Conservation (phyloP, 75 land plant genomes). For the Gnetum montanum region DNA sequence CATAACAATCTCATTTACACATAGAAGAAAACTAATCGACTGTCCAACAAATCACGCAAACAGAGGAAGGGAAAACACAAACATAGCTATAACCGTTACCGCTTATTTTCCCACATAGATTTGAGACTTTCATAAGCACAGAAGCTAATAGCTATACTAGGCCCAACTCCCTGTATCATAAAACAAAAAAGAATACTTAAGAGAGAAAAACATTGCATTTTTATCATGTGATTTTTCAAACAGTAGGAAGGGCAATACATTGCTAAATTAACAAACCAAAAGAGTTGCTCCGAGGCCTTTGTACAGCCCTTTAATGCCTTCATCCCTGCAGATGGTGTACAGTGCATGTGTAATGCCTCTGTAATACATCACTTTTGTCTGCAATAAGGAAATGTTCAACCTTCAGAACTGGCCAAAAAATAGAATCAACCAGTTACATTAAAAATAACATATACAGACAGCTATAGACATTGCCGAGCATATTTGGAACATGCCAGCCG, state of each 20-base stretch:
- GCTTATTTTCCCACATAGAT: conserved; percentile 57
- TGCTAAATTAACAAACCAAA: conserved; percentile 35
- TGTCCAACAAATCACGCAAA: no score
- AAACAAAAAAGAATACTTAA: neutral
- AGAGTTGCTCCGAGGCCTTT: conserved; percentile 90
- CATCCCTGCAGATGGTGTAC: conserved; percentile 63
- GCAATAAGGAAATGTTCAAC: conserved; percentile 21
- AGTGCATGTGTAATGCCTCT: conserved; percentile 83
- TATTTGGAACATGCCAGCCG: no score
- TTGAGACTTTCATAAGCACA: conserved; percentile 81
- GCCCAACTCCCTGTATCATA: conserved; percentile 78
- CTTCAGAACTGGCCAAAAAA: no score
- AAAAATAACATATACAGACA: no score
- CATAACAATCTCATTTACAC: no score
- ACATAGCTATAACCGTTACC: no score
- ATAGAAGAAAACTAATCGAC: no score
- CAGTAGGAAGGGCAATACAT: neutral
- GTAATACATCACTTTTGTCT: conserved; percentile 82
- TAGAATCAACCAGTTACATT: no score
- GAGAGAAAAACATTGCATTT: neutral
- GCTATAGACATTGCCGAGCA: no score
- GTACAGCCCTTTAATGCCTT: conserved; percentile 74
- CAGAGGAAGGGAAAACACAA: no score
- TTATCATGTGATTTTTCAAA: neutral
- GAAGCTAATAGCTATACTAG: conserved; percentile 87